These are phyloP conservation scores for Ganoderma sp. DNA, from an alignment of 1,284 basidiomycete species.

Conservation along the genomic window DNA sequence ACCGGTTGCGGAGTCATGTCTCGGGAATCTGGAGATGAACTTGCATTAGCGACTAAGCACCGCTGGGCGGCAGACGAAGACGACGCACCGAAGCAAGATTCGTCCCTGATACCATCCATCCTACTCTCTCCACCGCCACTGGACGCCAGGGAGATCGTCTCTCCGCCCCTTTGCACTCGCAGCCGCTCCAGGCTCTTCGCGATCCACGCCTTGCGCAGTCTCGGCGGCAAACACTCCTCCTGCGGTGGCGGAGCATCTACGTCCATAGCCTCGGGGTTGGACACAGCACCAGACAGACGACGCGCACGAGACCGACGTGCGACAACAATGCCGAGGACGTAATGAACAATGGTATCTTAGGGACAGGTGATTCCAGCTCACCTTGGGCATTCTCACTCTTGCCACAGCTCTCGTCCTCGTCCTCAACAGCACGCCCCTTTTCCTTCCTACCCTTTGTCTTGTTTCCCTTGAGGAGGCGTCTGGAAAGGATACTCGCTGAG, in stretches of 20 bases:
- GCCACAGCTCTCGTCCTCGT: constrained; percentile 19
- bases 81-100: constrained; percentile 27
- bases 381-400: background rate
- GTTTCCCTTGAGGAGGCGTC: constrained; percentile 22
- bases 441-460: constrained; percentile 40
- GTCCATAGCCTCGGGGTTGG: constrained; percentile 27
- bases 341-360: background rate
- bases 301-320: constrained; percentile 14
- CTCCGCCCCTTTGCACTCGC: constrained; percentile 24
- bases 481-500: constrained; percentile 29
- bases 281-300: constrained; percentile 8
- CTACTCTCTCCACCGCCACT: background rate
- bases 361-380: background rate
- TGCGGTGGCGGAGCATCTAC: constrained; percentile 31
- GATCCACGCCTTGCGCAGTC: constrained; percentile 65
- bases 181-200: constrained; percentile 41
- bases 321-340: background rate
- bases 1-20: constrained; percentile 57
- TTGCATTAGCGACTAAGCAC: background rate
- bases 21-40: constrained; percentile 34
- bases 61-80: background rate
- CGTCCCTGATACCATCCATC: constrained; percentile 26
- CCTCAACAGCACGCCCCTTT: constrained; percentile 39
- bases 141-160: background rate
- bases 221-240: constrained; percentile 62